These are phyloP conservation scores for Tolypocladium tropicale DNA, from an alignment of 2,329 filamentous ascomycete species.

Conservation along the genomic window DNA sequence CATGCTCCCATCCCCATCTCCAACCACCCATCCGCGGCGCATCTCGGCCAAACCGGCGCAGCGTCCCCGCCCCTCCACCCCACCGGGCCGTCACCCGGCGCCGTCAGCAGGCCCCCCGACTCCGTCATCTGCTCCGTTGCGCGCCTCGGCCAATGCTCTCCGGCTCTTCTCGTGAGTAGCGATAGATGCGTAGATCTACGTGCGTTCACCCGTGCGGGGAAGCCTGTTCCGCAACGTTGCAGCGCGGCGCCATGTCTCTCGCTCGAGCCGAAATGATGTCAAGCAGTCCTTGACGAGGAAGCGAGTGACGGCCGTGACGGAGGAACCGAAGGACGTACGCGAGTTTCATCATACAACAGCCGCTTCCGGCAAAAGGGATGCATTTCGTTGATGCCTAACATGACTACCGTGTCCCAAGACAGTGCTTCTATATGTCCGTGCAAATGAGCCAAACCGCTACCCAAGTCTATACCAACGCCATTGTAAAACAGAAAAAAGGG, in stretches of 20 bases:
- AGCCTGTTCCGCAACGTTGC: not conserved
- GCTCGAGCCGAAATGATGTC: not conserved
- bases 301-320: too few species aligned
- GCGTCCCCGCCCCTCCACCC: not conserved
- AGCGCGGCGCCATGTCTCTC: not conserved
- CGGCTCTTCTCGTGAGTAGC: not conserved
- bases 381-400: not conserved
- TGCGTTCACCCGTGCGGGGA: not conserved
- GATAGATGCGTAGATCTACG: not conserved
- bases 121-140: not conserved
- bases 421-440: not conserved
- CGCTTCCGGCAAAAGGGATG: not conserved
- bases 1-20: not conserved
- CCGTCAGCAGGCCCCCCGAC: not conserved
- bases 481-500: not conserved
- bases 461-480: not conserved
- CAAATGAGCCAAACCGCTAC: not conserved
- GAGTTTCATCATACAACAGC: not conserved
- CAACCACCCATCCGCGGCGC: not conserved
- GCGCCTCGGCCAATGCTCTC: not conserved
- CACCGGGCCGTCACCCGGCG: not conserved
- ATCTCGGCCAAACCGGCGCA: not conserved
- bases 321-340: not conserved
- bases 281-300: not conserved
- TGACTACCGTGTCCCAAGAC: not conserved